Base-by-base conservation (phyloP, 2,329 filamentous ascomycete genomes). In the Claviceps capensis region DNA sequence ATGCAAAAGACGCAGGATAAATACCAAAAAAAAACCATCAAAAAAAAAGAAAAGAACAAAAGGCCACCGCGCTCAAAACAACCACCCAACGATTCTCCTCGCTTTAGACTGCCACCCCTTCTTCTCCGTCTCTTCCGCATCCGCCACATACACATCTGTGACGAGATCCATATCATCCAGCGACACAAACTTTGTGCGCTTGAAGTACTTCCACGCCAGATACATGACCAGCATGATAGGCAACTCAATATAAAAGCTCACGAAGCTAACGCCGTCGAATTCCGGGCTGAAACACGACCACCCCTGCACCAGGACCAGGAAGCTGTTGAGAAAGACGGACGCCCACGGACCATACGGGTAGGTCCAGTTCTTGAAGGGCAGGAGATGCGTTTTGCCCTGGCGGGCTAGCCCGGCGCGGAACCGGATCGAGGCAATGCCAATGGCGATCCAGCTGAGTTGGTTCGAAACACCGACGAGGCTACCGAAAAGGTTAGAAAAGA, bases 121-220 rank as follows among this genome's bases (percentile, higher is more conserved):
- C 41, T 60, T 58, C 1, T 53, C 53, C 50, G 59, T 58, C 17
- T 60, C 61, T 50, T 60, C 61, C 7, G 65, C 61, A 9, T 54
- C 53, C 65, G 79, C 75, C 14, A 75, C 61, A 2, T 79, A 76
- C 9, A 86, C 66, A 56, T 84, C 83, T 23, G 77, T 76, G 40
- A 74, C 67, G 17, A 88, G 65, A 62, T 88, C 84, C 26, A 83
- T 78, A 47, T 86, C 77, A 1, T 76, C 68, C 0, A 80, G 67
- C 43, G 67, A 71, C 36, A 75, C 67, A 53, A 76, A 72, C 55
- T 74, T 80, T 0, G 84, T 86, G 61, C 72, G 75, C 65, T 87
- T 83, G 55, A 81, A 53, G 1, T 86, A 26, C 65, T 91, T 93
- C 83, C 85, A 91, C 5, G 72, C 79, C 0, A 83, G 45, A 60